Evolutionary conservation across 495 filamentous ascomycete genomes (phyloP), one percentile per base, ranked within the genome.

Genomic region (Rhizodiscina lignyota): DNA sequence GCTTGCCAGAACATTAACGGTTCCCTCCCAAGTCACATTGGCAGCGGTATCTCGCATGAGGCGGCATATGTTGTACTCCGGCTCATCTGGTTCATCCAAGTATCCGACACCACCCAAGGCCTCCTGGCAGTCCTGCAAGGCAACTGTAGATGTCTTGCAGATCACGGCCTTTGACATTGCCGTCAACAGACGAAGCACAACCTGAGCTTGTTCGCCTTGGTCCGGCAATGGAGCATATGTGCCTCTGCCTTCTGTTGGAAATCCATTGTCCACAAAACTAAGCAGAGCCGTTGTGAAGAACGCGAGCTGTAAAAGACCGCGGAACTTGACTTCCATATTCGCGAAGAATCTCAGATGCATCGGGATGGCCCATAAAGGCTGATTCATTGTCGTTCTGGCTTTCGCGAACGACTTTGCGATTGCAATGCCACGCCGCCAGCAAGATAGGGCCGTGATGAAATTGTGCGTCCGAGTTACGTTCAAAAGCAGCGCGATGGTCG

Each of bases 11-110:
- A 83, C 72, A 43, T 80, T 74, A 5, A 74, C 79, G 2, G 79
- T 83, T 3, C 79, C 79, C 48, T 83, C 79, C 75, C 78, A 83
- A 36, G 81, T 82, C 18, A 66, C 62, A 22, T 74, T 61, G 2
- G 79, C 74, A 4, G 65, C 59, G 1, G 64, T 69, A 45, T 83
- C 79, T 4, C 79, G 61, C 40, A 73, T 64, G 5, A 83, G 54
- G 5, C 77, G 55, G 4, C 74, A 61, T 16, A 83, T 55, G 37
- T 82, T 83, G 35, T 75, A 52, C 16, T 70, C 67, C 13, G 64
- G 62, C n/a, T n/a, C n/a, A 50, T 79, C 59, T 32, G 64, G 60
- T 43, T 72, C 70, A 39, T 82, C 68, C 35, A 81, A 68, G 41
- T 79, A 83, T 4, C 80, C 77, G 0, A 83, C 69, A 12, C 79